Conservation (phyloP, 2,329 filamentous ascomycete genomes). For the Venturiaceae sp. region DNA sequence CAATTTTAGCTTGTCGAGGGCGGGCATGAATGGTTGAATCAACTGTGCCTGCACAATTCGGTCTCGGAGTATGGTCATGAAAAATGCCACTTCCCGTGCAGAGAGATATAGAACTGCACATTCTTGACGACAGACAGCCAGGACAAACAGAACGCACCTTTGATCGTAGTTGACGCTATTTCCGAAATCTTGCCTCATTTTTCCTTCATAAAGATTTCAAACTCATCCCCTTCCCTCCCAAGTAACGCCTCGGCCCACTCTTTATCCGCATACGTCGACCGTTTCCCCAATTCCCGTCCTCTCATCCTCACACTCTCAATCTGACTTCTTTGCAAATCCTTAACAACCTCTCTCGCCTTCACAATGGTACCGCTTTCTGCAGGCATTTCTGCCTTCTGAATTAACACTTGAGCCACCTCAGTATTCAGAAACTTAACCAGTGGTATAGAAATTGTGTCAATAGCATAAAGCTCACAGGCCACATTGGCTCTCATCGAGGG, state of each 20-base stretch:
- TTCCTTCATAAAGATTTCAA: too few relatives aligned
- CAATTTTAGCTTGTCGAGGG: too few relatives aligned
- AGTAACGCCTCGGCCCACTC: background rate
- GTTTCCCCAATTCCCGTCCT: background rate
- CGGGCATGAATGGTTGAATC: too few relatives aligned
- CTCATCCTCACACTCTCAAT: background rate
- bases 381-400: background rate
- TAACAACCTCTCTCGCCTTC: background rate
- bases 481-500: background rate
- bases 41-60: too few relatives aligned
- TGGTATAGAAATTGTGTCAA: background rate
- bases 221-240: background rate
- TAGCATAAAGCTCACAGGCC: background rate
- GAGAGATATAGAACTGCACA: too few relatives aligned
- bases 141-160: too few relatives aligned
- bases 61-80: too few relatives aligned
- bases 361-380: background rate
- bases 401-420: background rate
- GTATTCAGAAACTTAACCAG: background rate
- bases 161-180: too few relatives aligned
- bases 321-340: background rate
- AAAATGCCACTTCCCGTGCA: too few relatives aligned
- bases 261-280: background rate
- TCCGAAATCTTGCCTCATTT: too few relatives aligned
- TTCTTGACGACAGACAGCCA: too few relatives aligned